phyloP scores from a whole-genome alignment of 441 rosid genomes.

The Euphorbia celastroides region DNA sequence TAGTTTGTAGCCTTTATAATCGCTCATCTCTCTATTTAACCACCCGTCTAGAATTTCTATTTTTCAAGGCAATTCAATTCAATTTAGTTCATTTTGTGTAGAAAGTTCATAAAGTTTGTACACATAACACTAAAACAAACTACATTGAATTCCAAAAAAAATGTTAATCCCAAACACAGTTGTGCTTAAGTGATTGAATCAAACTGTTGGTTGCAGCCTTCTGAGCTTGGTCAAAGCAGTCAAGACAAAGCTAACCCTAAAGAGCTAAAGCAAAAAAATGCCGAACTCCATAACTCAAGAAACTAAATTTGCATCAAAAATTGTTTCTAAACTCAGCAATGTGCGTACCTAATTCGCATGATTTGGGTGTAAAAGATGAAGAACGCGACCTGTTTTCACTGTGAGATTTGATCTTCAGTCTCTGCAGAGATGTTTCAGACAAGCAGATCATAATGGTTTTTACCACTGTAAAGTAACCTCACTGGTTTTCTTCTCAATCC shows the following conservation, averaged over 20 bases:
- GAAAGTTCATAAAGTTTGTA: too few species aligned
- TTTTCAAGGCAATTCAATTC: too few species aligned
- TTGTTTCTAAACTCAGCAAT: not conserved
- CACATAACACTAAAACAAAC: too few species aligned
- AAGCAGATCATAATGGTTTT: constrained; percentile 84
- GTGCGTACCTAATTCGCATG: not conserved
- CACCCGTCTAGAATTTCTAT: too few species aligned
- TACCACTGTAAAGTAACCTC: constrained; percentile 80
- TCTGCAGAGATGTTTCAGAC: constrained; percentile 29
- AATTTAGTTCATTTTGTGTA: too few species aligned
- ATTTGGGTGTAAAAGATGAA: constrained; percentile 4
- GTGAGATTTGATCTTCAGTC: not conserved
- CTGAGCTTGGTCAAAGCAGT: not conserved
- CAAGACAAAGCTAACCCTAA: not conserved
- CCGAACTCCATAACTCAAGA: not conserved
- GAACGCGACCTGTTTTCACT: not conserved
- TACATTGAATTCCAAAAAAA: too few species aligned
- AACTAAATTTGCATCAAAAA: not conserved
- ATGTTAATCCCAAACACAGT: too few species aligned
- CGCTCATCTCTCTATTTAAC: too few species aligned
- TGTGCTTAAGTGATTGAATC: too few species aligned
- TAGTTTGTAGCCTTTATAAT: too few species aligned
- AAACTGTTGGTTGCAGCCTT: too few species aligned
- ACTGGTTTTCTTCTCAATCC: constrained; percentile 48
- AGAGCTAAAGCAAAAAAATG: not conserved